Conservation (phyloP, 495 filamentous ascomycete genomes). For the Neurospora sp. region DNA sequence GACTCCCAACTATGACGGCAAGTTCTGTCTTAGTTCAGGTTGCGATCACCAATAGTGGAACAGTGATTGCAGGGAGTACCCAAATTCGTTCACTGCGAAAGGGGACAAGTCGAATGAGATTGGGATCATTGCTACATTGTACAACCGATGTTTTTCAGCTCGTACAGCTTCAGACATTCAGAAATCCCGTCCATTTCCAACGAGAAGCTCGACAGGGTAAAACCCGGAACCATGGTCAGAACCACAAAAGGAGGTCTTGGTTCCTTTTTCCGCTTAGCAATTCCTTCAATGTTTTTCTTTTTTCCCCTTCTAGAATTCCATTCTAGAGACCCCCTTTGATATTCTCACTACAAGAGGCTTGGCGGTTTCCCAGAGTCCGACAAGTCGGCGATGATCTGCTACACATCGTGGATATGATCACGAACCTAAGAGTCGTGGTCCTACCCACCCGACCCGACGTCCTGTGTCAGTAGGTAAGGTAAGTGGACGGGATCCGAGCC, state of each 20-base stretch:
- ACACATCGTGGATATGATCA: neutral
- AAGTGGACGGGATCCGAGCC: neutral
- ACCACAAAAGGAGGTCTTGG: neutral
- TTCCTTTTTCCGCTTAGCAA: neutral
- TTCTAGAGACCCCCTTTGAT: neutral
- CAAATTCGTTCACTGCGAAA: neutral
- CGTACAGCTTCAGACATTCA: neutral
- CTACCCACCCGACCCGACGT: neutral
- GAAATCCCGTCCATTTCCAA: neutral
- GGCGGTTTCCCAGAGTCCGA: neutral
- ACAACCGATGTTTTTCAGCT: neutral
- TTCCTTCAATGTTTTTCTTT: neutral
- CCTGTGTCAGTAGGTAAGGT: neutral
- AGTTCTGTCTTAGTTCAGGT: neutral
- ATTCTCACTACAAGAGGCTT: neutral
- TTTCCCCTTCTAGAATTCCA: neutral
- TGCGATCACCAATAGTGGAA: neutral
- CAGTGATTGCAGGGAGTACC: neutral
- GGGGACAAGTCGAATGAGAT: neutral
- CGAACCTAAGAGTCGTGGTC: neutral
- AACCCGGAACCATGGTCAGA: neutral
- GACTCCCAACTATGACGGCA: neutral
- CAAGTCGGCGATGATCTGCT: neutral
- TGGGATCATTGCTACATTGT: neutral
- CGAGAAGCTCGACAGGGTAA: neutral